A percentile compares a stretch with the other conserved stretches of the same genome.
phyloP scores from a whole-genome alignment of 345 rosid species.

The Eucalyptus pauciflora region DNA sequence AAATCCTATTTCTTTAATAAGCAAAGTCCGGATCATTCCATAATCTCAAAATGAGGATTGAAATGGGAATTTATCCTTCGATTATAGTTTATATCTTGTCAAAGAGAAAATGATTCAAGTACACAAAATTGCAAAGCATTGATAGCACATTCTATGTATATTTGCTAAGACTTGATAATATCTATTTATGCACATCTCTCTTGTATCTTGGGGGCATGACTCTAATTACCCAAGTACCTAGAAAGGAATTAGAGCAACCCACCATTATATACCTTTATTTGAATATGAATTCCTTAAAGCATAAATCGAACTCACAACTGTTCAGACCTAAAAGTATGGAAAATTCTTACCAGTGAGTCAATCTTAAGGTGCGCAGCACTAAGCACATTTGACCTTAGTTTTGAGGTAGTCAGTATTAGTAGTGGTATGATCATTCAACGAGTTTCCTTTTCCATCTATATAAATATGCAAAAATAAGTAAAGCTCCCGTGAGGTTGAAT shows the following conservation, averaged over 20 bases:
- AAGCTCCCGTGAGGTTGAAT: neutral
- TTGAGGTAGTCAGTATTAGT: neutral
- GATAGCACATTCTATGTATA: rapidly evolving
- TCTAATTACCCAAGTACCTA: rapidly evolving
- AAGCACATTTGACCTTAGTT: neutral
- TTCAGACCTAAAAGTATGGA: neutral
- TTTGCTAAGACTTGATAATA: neutral
- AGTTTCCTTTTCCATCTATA: neutral
- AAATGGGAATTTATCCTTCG: neutral
- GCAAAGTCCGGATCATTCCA: neutral
- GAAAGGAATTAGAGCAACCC: neutral
- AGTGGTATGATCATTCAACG: neutral
- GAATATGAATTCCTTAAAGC: too few relatives aligned
- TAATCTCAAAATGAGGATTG: neutral
- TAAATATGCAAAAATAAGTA: neutral
- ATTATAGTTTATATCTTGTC: rapidly evolving
- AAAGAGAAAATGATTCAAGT: neutral
- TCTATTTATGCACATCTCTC: neutral
- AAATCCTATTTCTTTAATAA: rapidly evolving
- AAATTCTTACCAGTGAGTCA: neutral
- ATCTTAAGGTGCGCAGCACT: neutral
- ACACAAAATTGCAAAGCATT: neutral
- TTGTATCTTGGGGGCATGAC: rapidly evolving
- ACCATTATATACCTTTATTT: too few relatives aligned
- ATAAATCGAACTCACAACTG: neutral